phyloP scores from a whole-genome alignment of 306 rosid genomes.

The Vicia faba region DNA sequence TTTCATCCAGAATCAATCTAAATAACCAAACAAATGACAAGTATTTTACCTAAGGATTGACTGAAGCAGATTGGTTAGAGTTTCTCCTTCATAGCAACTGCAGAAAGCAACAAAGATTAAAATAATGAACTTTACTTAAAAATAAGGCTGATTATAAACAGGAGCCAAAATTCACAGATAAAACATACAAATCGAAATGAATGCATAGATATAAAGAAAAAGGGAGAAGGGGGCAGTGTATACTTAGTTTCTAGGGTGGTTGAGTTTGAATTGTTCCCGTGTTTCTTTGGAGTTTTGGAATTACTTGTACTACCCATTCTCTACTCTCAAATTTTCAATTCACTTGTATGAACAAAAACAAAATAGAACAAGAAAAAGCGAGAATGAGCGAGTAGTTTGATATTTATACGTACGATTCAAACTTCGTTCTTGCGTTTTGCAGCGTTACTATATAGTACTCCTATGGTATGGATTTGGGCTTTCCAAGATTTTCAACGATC shows the following conservation, averaged over 20 bases:
- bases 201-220: neutral
- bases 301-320: slow-evolving; percentile 35
- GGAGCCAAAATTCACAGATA: neutral
- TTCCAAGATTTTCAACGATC: too few relatives aligned
- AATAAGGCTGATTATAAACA: too few relatives aligned
- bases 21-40: neutral
- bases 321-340: neutral
- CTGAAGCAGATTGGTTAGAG: slow-evolving; percentile 54
- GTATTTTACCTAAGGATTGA: slow-evolving; percentile 55
- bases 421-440: neutral
- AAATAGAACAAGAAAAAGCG: too few relatives aligned
- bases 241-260: slow-evolving; percentile 33
- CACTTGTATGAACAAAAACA: too few relatives aligned
- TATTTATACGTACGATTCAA: neutral
- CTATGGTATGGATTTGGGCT: too few relatives aligned
- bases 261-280: slow-evolving; percentile 29
- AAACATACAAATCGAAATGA: neutral
- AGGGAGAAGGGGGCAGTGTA: neutral
- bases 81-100: slow-evolving; percentile 65
- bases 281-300: slow-evolving; percentile 41
- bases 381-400: neutral
- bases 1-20: too few relatives aligned
- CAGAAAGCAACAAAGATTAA: slow-evolving; percentile 18
- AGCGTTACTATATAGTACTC: neutral
- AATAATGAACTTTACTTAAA: too few relatives aligned